These are phyloP conservation scores for Candida glucosophila DNA, from an alignment of 1,139 yeast genomes.

Conservation along the genomic window DNA sequence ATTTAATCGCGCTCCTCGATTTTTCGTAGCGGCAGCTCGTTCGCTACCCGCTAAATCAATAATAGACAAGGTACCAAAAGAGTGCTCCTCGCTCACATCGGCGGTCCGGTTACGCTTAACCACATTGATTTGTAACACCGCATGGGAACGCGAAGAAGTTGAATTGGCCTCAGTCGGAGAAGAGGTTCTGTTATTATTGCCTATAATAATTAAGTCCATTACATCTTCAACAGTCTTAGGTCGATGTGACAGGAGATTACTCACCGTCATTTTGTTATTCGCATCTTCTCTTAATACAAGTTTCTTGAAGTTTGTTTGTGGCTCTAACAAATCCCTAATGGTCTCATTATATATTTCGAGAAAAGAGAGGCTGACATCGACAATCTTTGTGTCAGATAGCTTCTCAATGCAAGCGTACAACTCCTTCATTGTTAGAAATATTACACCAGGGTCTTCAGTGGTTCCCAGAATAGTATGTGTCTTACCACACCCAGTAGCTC, in stretches of 20 bases:
- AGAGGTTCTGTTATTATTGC: constrained; percentile 70
- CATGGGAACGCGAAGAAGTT: constrained; percentile 87
- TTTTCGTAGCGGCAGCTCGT: constrained; percentile 82
- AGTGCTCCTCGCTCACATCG: constrained; percentile 58
- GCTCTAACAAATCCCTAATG: constrained; percentile 66
- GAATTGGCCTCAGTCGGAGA: constrained; percentile 90
- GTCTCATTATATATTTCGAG: constrained; percentile 88
- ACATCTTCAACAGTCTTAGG: constrained; percentile 68
- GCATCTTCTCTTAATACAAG: constrained; percentile 68
- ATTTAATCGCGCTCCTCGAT: constrained; percentile 66
- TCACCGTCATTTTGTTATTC: constrained; percentile 57
- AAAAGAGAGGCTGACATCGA: constrained; percentile 64
- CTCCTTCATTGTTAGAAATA: constrained; percentile 71
- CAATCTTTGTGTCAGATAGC: constrained; percentile 42
- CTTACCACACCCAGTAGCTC: constrained; percentile 98
- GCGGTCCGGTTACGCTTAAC: constrained; percentile 54
- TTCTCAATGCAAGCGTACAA: constrained; percentile 54
- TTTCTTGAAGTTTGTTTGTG: constrained; percentile 35
- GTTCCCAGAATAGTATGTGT: constrained; percentile 86
- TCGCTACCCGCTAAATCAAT: constrained; percentile 95
- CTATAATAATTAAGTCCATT: constrained; percentile 66
- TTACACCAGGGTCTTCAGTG: constrained; percentile 67
- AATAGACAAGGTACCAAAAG: constrained; percentile 72
- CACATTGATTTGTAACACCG: constrained; percentile 77
- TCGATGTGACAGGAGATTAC: constrained; percentile 60